A percentile compares a stretch with the other conserved stretches of the same genome.
Conservation (phyloP, 2,329 filamentous ascomycete genomes). For the Venturia oleaginea region DNA sequence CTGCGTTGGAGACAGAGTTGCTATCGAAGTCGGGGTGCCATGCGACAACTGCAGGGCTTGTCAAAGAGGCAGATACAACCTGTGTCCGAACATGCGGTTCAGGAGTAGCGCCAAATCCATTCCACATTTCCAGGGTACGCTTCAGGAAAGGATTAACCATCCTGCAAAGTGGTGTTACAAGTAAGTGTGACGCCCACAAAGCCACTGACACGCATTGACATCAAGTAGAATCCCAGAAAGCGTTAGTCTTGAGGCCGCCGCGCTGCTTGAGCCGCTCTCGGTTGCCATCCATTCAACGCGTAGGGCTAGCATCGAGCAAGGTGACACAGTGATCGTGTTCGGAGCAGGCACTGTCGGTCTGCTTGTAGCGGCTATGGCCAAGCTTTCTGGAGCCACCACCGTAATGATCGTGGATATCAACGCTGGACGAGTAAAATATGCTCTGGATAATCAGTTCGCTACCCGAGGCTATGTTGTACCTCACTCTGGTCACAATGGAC, state of each 20-base stretch:
- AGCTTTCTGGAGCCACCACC: slow-evolving; percentile 31
- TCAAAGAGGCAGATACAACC: slow-evolving; percentile 33
- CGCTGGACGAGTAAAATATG: slow-evolving; percentile 31
- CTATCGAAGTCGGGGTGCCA: slow-evolving; percentile 32
- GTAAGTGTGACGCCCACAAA: slow-evolving; percentile 21
- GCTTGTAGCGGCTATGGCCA: slow-evolving; percentile 32
- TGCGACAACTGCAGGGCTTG: slow-evolving; percentile 34
- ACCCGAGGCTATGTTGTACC: slow-evolving; percentile 26
- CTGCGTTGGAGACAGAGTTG: slow-evolving; percentile 32
- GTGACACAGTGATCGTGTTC: slow-evolving; percentile 73
- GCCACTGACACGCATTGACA: neutral
- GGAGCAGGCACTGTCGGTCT: slow-evolving; percentile 60
- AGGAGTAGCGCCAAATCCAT: slow-evolving; percentile 35
- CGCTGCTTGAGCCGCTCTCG: slow-evolving; percentile 52
- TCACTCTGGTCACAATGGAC: slow-evolving; percentile 25
- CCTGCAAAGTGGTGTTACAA: slow-evolving; percentile 36
- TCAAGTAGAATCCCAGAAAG: slow-evolving; percentile 28
- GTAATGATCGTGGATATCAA: slow-evolving; percentile 34
- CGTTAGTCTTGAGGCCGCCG: slow-evolving; percentile 31
- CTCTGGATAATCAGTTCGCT: slow-evolving; percentile 30
- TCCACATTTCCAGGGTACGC: slow-evolving; percentile 35
- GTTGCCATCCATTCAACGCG: slow-evolving; percentile 79
- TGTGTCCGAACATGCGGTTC: slow-evolving; percentile 34
- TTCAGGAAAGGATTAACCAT: slow-evolving; percentile 35
- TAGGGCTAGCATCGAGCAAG: slow-evolving; percentile 63